Evolutionary conservation across 1,284 basidiomycete genomes (phyloP).

Genomic region (Rhodotorula sp.): DNA sequence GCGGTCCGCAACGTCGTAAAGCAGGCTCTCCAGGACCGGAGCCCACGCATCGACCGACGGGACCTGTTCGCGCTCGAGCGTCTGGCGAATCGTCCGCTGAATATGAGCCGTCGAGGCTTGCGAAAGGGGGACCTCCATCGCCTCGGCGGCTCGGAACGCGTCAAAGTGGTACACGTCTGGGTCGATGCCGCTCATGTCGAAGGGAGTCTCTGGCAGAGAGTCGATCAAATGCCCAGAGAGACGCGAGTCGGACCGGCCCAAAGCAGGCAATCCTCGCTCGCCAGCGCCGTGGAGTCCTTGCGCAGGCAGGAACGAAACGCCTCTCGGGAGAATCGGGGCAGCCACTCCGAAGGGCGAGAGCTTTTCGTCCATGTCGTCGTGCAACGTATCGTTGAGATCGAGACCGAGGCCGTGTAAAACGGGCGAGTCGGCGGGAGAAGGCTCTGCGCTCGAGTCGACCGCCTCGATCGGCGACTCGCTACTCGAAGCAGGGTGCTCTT

Average conservation of each 20-base stretch:
- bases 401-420: slow-evolving; percentile 11
- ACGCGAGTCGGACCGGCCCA: slow-evolving; percentile 19
- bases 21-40: slow-evolving; percentile 71
- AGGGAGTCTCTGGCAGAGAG: not conserved
- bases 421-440: not conserved
- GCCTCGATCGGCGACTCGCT: not conserved
- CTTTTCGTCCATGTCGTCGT: not conserved
- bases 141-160: slow-evolving; percentile 5
- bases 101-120: slow-evolving; percentile 20
- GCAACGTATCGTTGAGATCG: slow-evolving; percentile 1
- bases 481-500: slow-evolving; percentile 53
- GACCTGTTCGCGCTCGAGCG: slow-evolving; percentile 62
- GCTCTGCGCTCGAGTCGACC: slow-evolving; percentile 8
- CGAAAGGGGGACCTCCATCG: slow-evolving; percentile 32
- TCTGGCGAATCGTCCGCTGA: slow-evolving; percentile 66
- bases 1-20: slow-evolving; percentile 64
- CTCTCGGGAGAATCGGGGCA: not conserved
- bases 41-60: slow-evolving; percentile 82
- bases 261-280: not conserved
- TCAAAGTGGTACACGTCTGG: slow-evolving; percentile 5
- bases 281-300: not conserved
- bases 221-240: slow-evolving; percentile 9
- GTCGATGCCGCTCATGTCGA: not conserved
- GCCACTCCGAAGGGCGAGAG: no score
- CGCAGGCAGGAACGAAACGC: slow-evolving; percentile 3